Conservation (phyloP, 176 grass and related monocot genomes). For the Lolium multiflorum region DNA sequence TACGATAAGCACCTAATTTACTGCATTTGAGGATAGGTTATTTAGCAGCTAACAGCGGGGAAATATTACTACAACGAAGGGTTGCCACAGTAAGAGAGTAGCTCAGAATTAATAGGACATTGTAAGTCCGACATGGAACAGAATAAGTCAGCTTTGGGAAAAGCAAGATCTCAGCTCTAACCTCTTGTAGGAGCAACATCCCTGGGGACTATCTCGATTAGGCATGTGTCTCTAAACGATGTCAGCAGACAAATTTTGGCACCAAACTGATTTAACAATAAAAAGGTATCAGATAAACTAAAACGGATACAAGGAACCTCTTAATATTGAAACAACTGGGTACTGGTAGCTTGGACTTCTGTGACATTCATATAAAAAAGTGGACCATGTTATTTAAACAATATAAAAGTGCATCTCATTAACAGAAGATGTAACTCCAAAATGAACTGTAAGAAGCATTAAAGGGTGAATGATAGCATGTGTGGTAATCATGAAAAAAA, state of each 20-base stretch:
- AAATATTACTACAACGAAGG: slow-evolving; percentile 15
- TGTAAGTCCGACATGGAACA: not conserved
- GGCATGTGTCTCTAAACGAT: slow-evolving; percentile 91
- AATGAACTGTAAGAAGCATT: slow-evolving; percentile 4
- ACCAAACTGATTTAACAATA: slow-evolving; percentile 66
- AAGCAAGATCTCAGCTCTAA: slow-evolving; percentile 43
- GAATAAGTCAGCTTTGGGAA: slow-evolving; percentile 6
- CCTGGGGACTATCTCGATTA: slow-evolving; percentile 94
- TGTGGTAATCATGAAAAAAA: not conserved
- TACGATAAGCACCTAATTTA: slow-evolving; percentile 24
- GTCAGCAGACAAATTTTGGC: slow-evolving; percentile 96
- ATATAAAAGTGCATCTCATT: not conserved
- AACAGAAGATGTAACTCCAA: not conserved
- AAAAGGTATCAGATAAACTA: slow-evolving; percentile 32
- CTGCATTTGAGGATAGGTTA: not conserved
- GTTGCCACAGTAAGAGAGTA: slow-evolving; percentile 12
- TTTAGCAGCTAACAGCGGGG: not conserved
- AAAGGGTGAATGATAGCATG: not conserved
- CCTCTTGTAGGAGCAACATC: slow-evolving; percentile 80
- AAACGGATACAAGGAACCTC: slow-evolving; percentile 3
- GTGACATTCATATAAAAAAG: not conserved
- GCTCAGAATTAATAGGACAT: not conserved
- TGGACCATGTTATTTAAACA: not conserved
- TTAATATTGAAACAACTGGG: slow-evolving; percentile 22
- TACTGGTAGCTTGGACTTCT: slow-evolving; percentile 7